Evolutionary conservation across 2,329 filamentous ascomycete species (phyloP), one percentile per base, ranked within the genome.

Genomic region (Diplodia scrobiculata): DNA sequence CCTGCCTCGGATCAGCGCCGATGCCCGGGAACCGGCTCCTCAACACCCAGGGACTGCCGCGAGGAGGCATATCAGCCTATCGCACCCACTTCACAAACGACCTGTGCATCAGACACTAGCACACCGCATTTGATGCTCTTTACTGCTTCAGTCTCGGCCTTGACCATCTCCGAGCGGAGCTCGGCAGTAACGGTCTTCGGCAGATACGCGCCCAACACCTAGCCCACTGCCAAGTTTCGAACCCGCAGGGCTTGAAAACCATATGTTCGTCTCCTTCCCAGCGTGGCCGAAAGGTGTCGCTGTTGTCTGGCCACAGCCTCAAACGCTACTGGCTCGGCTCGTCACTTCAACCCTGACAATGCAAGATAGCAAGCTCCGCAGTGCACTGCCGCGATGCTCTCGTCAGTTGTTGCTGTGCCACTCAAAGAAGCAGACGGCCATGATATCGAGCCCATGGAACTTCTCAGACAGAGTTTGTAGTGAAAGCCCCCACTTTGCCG

Each of bases 21-120:
- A 36, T 6, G 34, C 41, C 41, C 58, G 29, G 36, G 27, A 27
- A 14, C 27, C 21, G 7, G 55, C 25, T 17, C 25, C 38, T 62
- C 58, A 62, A 62, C 58, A 62, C 58, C 55, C 27, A 60, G 27
- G 7, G 21, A 25, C 29, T 21, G 41, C 58, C 58, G 55, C n/a
- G 11, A 45, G 27, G 48, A 45, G 19, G 50, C 14, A 45, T 50
- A 17, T 50, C 58, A 50, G 10, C 58, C 41, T 51, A 50, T 50
- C 58, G 41, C 58, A 27, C 41, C 10, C 58, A 13, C 58, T 62
- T 27, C 58, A n/a, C 41, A 19, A 36, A 32, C 58, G 41, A 19
- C 11, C n/a, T 62, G 21, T 50, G 58, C 58, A 36, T 50, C 58
- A 34, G 58, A 50, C 29, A 13, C n/a, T 62, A 29, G 10, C 41